These are phyloP conservation scores for Durusdinium trenchii DNA, from an alignment of 73 alveolate species.

Conservation along the genomic window DNA sequence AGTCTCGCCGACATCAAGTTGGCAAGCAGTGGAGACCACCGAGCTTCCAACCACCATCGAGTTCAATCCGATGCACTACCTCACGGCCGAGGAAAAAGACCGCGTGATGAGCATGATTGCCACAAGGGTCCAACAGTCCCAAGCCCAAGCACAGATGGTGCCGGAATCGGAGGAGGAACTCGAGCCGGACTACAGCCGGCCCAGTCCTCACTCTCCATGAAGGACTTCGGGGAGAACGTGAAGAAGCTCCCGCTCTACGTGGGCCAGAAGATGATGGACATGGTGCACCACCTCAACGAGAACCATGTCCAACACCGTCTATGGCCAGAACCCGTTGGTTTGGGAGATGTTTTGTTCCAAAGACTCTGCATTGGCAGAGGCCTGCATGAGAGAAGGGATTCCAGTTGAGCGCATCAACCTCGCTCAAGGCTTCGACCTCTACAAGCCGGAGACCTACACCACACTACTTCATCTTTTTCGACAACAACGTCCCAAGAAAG, in stretches of 20 bases:
- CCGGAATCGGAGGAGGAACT: constrained; percentile 15
- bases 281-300: not conserved
- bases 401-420: not conserved
- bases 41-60: not conserved
- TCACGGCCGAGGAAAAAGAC: constrained; percentile 16
- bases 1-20: not conserved
- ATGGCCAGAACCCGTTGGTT: not conserved
- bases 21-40: not conserved
- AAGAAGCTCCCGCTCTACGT: not conserved
- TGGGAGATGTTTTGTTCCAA: constrained; percentile 28
- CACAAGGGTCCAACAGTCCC: not conserved
- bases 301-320: constrained; percentile 7
- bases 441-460: constrained; percentile 20
- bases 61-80: not conserved
- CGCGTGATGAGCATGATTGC: not conserved
- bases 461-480: not conserved
- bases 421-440: constrained; percentile 12
- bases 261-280: not conserved
- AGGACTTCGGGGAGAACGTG: constrained; percentile 16
- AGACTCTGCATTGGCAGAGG: not conserved
- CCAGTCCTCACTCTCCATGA: no score
- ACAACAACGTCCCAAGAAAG: not conserved
- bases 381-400: not conserved
- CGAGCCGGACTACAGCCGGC: constrained; percentile 40
- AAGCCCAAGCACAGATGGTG: not conserved